Evolutionary conservation across 768 basidiomycete species (phyloP), one percentile per base, ranked within the genome.

Genomic region (Lactarius psammicola): DNA sequence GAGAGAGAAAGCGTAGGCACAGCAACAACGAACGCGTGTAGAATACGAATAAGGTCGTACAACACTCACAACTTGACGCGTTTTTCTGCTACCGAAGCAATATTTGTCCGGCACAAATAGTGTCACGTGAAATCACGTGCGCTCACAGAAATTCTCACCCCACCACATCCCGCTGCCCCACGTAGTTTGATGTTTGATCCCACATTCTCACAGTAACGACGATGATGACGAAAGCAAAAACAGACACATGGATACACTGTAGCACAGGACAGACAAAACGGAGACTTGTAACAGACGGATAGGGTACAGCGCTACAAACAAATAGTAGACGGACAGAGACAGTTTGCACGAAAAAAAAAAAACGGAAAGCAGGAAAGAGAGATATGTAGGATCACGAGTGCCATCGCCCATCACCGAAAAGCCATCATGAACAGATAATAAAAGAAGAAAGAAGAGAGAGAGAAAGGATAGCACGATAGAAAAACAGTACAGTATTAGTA

Each of bases 71-170:
- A 51, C 49, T 26, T 13, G 26, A 51, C 49, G 49, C 49, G 26
- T 2, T n/a, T 51, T 58, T 40, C n/a, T 8, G 3, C 20, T 4
- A 3, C 33, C 13, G 28, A 23, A 7, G 23, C 23, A 9, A 38
- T 62, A 31, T 66, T 66, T 66, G 65, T 34, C 23, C 11, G 0
- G 36, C 31, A 23, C 65, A 66, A 66, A 66, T 0, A 66, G 6
- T 1, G 2, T 8, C 30, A 51, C 49, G 49, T 51, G 49, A 28
- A 26, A 15, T 53, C 64, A 65, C 59, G 64, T 60, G 31, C 10
- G n/a, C 40, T 36, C 36, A 36, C 33, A 34, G 8, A 34, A 34
- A 34, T 34, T 8, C 34, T 34, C 13, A 36, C 13, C 6, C 13
- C 36, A 36, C 31, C 31, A 7, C 31, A 33, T n/a, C n/a, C n/a